These are phyloP conservation scores for Auricularia heimuer DNA, from an alignment of 768 basidiomycete genomes.

Conservation along the genomic window DNA sequence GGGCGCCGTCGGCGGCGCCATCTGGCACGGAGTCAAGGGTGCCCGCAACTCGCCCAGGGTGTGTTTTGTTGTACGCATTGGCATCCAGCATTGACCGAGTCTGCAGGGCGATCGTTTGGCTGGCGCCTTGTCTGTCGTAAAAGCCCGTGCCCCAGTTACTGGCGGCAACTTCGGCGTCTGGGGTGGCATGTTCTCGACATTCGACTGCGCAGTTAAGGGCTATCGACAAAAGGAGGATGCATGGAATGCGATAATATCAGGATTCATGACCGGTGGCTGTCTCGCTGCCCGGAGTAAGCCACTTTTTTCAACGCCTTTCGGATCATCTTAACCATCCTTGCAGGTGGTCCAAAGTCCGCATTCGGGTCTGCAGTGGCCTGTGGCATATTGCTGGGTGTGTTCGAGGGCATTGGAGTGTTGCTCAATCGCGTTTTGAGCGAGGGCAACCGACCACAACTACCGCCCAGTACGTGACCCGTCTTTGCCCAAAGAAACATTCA, in stretches of 20 bases:
- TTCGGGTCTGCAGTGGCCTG: slow-evolving; percentile 91
- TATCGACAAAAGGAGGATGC: slow-evolving; percentile 96
- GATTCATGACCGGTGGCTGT: slow-evolving; percentile 97
- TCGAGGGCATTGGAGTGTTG: slow-evolving; percentile 91
- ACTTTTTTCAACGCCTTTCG: slow-evolving; percentile 1
- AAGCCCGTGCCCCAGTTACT: slow-evolving; percentile 95
- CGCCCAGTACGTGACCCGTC: slow-evolving; percentile 48
- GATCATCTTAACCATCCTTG: not conserved
- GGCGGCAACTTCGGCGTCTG: slow-evolving; percentile 95
- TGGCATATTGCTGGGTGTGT: slow-evolving; percentile 89
- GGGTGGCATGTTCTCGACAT: slow-evolving; percentile 98
- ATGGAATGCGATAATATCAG: slow-evolving; percentile 98
- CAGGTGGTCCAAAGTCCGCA: slow-evolving; percentile 88
- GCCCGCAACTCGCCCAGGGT: slow-evolving; percentile 93
- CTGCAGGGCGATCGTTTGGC: slow-evolving; percentile 83
- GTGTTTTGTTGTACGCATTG: slow-evolving; percentile 16
- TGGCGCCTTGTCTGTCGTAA: slow-evolving; percentile 91
- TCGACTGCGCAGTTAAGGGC: slow-evolving; percentile 96
- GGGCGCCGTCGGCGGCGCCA: slow-evolving; percentile 95
- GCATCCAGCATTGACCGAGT: not conserved
- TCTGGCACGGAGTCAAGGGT: slow-evolving; percentile 98
- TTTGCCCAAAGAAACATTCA: not conserved
- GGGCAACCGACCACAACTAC: slow-evolving; percentile 67
- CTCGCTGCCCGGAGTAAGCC: slow-evolving; percentile 84
- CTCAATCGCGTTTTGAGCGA: slow-evolving; percentile 83